Evolutionary conservation across 192 early-diverging fungal species (phyloP), one percentile per base, ranked within the genome.

Genomic region (Tieghemiomyces parasiticus): DNA sequence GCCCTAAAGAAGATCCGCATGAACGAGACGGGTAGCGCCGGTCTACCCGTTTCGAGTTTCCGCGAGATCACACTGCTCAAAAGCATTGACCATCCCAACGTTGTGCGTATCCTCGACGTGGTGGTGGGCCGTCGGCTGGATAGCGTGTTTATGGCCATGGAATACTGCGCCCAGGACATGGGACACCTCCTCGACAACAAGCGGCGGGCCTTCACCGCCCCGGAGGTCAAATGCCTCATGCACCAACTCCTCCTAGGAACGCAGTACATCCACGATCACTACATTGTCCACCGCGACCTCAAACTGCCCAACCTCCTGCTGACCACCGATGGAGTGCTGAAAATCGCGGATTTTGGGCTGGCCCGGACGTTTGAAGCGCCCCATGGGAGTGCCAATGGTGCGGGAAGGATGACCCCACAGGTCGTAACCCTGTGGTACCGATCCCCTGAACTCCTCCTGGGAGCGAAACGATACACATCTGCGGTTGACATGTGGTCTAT

Each of bases 341-440:
- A 91, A 66, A 85, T 91, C 22, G 86, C 87, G 26, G 87, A 91
- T 65, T 89, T 89, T 79, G 87, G 88, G 0, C 72, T 92, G 24
- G 86, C 90, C 3, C 71, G 87, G 24, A 72, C 74, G 24, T 82
- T 79, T 49, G 74, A 77, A 20, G 61, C 73, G 38, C 83, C 89
- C 1, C 48, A 61, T 2, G 66, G n/a, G n/a, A n/a, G n/a, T n/a
- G n/a, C n/a, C n/a, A n/a, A n/a, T n/a, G n/a, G n/a, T n/a, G n/a
- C n/a, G n/a, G n/a, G 71, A 32, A 80, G 84, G 8, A 86, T 91
- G 85, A 91, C 88, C 3, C 90, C 87, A 0, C 77, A 78, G 29
- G 88, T 92, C 9, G 87, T 90, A 1, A 92, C 90, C 2, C 66
- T 92, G 6, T 92, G 90, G 90, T 92, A 92, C 66, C 78, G 90